phyloP scores from a whole-genome alignment of 495 filamentous ascomycete genomes.

The Tricharina praecox region DNA sequence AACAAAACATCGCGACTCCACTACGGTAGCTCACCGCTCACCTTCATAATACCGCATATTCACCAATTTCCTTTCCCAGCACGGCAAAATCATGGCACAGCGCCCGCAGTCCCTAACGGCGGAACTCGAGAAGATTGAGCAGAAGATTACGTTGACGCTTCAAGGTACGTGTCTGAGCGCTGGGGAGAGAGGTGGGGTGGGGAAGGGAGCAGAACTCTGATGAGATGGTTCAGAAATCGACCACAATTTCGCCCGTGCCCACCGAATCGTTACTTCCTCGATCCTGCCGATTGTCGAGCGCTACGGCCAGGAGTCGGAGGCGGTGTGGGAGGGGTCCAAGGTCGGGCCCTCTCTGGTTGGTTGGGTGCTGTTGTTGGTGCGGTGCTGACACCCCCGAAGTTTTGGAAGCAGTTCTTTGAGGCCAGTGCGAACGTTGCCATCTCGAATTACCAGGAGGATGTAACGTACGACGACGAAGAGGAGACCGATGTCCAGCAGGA shows the following conservation, averaged over 20 bases:
- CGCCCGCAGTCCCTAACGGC: slow-evolving; percentile 57
- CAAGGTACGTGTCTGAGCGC: slow-evolving; percentile 76
- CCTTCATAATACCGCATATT: too few species aligned
- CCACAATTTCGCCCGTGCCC: slow-evolving; percentile 90
- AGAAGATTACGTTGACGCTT: slow-evolving; percentile 86
- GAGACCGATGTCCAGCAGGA: slow-evolving; percentile 24
- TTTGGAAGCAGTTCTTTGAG: slow-evolving; percentile 99
- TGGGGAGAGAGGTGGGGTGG: too few species aligned
- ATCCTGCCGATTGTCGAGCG: slow-evolving; percentile 92
- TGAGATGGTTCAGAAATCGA: slow-evolving; percentile 97
- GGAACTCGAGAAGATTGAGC: slow-evolving; percentile 89
- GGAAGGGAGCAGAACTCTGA: too few species aligned
- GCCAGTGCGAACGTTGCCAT: slow-evolving; percentile 91
- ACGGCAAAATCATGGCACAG: slow-evolving; percentile 25
- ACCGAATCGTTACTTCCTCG: slow-evolving; percentile 85
- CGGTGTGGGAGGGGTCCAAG: slow-evolving; percentile 95
- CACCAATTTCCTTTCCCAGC: too few species aligned
- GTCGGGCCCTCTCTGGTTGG: too few species aligned
- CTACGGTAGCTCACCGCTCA: too few species aligned
- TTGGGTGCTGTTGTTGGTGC: too few species aligned
- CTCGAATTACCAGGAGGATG: slow-evolving; percentile 81
- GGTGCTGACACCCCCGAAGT: too few species aligned
- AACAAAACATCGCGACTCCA: too few species aligned
- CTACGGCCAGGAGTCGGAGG: slow-evolving; percentile 81
- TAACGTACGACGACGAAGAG: slow-evolving; percentile 32